Percentiles rank a stretch among this genome's conserved stretches.
Evolutionary conservation across 78 protist species (phyloP).

Genomic region (Cavenderia fasciculata): DNA sequence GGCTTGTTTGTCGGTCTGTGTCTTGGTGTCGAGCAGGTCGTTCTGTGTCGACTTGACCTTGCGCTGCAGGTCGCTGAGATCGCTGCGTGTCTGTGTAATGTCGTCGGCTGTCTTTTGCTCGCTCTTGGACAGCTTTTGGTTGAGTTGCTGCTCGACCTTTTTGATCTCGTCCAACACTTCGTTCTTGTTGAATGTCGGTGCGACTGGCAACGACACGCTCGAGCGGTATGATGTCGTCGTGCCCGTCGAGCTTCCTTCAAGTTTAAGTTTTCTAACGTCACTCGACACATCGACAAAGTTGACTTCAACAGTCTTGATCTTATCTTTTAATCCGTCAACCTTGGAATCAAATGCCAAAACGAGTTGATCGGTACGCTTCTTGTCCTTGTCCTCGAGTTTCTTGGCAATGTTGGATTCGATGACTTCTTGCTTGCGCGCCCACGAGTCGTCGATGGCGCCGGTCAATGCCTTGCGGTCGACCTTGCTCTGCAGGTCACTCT

Average conservation of each 20-base stretch:
- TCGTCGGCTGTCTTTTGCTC: background rate
- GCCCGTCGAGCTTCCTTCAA: background rate
- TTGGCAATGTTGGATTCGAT: slow-evolving; percentile 13
- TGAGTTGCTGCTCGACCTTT: slow-evolving; percentile 39
- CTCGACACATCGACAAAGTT: slow-evolving; percentile 18
- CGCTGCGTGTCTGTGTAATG: background rate
- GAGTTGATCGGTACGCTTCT: slow-evolving; percentile 8
- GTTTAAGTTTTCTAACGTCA: slow-evolving; percentile 51
- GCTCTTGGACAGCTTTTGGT: slow-evolving; percentile 7
- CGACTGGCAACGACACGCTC: background rate
- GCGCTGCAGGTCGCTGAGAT: background rate
- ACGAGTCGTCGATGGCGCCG: background rate
- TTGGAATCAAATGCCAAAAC: slow-evolving; percentile 15
- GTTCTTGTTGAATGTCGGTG: slow-evolving; percentile 10
- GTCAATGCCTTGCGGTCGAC: slow-evolving; percentile 27
- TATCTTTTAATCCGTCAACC: slow-evolving; percentile 29
- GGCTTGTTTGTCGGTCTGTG: slow-evolving; percentile 47
- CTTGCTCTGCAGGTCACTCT: background rate
- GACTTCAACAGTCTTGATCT: slow-evolving; percentile 47
- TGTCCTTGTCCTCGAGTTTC: slow-evolving; percentile 30
- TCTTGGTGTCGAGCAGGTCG: slow-evolving; percentile 23
- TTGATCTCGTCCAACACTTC: slow-evolving; percentile 62
- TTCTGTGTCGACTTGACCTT: background rate
- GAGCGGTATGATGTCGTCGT: background rate
- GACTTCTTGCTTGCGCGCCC: background rate